Conservation (phyloP, 2,329 filamentous ascomycete species). For the Monosporascus sp. region DNA sequence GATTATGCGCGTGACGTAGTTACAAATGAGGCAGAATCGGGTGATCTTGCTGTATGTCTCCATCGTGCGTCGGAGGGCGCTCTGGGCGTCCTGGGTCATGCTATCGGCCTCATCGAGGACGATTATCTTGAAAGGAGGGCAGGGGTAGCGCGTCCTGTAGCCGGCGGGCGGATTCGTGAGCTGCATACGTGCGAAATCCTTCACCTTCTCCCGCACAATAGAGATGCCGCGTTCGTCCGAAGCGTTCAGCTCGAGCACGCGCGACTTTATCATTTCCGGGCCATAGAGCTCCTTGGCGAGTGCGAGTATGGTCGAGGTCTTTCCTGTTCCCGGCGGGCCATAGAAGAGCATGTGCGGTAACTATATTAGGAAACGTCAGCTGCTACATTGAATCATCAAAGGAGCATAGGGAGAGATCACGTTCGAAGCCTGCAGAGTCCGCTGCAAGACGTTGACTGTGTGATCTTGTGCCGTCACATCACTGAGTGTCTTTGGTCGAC, state of each 20-base stretch:
- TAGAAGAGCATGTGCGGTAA: slow-evolving; percentile 99
- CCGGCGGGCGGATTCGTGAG: slow-evolving; percentile 73
- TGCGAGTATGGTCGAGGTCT: slow-evolving; percentile 95
- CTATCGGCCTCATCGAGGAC: slow-evolving; percentile 97
- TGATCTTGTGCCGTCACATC: slow-evolving; percentile 98
- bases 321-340: slow-evolving; percentile 92
- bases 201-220: slow-evolving; percentile 96
- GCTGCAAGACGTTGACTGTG: slow-evolving; percentile 85
- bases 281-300: slow-evolving; percentile 97
- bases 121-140: slow-evolving; percentile 98
- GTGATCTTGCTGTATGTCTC: slow-evolving; percentile 97
- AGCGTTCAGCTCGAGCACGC: slow-evolving; percentile 98
- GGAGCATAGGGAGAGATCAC: slow-evolving; percentile 33
- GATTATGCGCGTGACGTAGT: slow-evolving; percentile 97
- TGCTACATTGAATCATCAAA: background rate
- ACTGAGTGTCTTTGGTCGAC: slow-evolving; percentile 85
- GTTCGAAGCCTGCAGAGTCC: slow-evolving; percentile 91
- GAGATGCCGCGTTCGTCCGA: slow-evolving; percentile 97
- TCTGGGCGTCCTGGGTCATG: slow-evolving; percentile 98
- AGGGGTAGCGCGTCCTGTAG: slow-evolving; percentile 72
- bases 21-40: slow-evolving; percentile 94
- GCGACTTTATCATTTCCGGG: slow-evolving; percentile 83
- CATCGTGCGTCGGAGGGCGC: slow-evolving; percentile 90
- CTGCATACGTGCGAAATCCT: slow-evolving; percentile 95
- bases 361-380: slow-evolving; percentile 31